These are phyloP conservation scores for Rhododendron ovatum DNA, from an alignment of 148 eudicot genomes.

Conservation along the genomic window DNA sequence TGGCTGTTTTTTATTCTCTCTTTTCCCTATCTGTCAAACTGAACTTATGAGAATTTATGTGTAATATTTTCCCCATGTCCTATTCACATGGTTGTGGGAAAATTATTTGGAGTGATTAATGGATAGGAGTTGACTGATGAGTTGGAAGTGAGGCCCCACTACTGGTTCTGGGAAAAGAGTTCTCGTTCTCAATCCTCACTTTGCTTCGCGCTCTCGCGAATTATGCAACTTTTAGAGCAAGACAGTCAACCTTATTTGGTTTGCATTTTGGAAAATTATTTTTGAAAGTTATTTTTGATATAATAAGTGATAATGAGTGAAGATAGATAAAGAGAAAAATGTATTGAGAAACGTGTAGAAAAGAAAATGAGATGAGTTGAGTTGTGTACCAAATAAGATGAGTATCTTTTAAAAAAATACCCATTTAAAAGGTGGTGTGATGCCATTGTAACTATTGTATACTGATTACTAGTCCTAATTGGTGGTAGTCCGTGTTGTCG, in stretches of 20 bases:
- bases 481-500: background rate
- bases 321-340: too few species aligned
- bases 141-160: background rate
- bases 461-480: background rate
- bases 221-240: background rate
- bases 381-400: too few species aligned
- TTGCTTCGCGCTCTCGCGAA: background rate
- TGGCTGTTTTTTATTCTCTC: background rate
- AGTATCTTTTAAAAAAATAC: too few species aligned
- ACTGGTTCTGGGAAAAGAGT: background rate
- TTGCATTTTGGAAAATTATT: too few species aligned
- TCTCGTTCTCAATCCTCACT: background rate
- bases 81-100: background rate
- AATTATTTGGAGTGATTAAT: background rate
- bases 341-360: too few species aligned
- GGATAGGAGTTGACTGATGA: background rate
- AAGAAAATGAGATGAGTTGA: too few species aligned
- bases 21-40: background rate
- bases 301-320: too few species aligned
- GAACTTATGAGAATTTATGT: background rate
- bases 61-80: background rate
- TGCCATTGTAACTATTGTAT: background rate
- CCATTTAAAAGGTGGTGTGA: background rate
- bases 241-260: too few species aligned
- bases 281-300: too few species aligned